Percentiles rank a stretch among this genome's conserved stretches.
Evolutionary conservation across 2,329 filamentous ascomycete genomes (phyloP).

Genomic region (Neurospora crassa): DNA sequence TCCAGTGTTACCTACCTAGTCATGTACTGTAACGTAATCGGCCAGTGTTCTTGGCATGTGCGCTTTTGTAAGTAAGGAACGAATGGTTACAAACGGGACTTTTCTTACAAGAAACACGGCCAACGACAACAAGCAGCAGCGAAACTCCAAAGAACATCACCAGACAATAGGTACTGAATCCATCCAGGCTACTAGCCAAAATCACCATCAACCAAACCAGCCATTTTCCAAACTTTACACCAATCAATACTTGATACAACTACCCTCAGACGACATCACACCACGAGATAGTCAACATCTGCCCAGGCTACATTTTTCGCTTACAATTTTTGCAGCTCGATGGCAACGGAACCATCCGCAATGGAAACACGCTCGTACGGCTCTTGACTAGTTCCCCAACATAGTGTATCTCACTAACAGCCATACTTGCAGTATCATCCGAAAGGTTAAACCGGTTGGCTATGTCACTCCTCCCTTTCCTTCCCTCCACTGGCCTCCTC

Average conservation of each 20-base stretch:
- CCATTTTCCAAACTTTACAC: background rate
- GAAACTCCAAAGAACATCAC: background rate
- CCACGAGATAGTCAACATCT: background rate
- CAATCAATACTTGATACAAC: background rate
- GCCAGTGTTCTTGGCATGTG: background rate
- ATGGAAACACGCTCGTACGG: slow-evolving; percentile 14
- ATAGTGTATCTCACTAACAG: background rate
- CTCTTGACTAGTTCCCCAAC: background rate
- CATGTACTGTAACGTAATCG: background rate
- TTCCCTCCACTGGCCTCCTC: slow-evolving; percentile 67
- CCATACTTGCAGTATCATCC: slow-evolving; percentile 6
- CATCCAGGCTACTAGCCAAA: background rate
- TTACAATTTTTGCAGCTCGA: background rate
- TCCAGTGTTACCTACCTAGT: background rate
- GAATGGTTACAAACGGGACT: background rate
- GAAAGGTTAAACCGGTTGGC: slow-evolving; percentile 31
- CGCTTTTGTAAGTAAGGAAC: background rate
- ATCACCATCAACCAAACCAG: background rate
- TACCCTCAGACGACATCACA: background rate
- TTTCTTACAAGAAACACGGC: background rate
- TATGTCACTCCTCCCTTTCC: slow-evolving; percentile 69
- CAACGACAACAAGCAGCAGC: background rate
- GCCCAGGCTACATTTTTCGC: background rate
- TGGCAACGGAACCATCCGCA: background rate
- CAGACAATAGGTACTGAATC: background rate